phyloP scores from a whole-genome alignment of 2,329 filamentous ascomycete species.

The Byssoonygena ceratinophila region DNA sequence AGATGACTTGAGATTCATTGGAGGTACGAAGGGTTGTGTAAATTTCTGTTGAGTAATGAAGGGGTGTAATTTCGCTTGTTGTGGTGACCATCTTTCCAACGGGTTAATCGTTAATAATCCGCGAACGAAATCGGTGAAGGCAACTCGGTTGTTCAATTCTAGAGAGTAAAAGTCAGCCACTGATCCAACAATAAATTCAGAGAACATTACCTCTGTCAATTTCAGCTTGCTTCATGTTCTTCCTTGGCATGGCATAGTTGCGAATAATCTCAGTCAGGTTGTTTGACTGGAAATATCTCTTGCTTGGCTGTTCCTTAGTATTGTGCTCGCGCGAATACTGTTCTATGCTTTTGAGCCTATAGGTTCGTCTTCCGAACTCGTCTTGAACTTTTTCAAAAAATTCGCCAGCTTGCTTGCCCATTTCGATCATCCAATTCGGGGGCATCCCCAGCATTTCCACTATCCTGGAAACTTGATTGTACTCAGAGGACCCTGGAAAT shows the following conservation, averaged over 20 bases:
- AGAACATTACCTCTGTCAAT: slow-evolving; percentile 72
- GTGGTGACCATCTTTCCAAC: slow-evolving; percentile 91
- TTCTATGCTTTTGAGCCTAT: slow-evolving; percentile 92
- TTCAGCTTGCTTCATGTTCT: slow-evolving; percentile 98
- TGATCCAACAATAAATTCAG: background rate
- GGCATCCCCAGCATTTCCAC: slow-evolving; percentile 96
- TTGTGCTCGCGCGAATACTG: slow-evolving; percentile 92
- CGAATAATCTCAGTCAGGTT: slow-evolving; percentile 95
- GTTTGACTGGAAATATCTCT: slow-evolving; percentile 96
- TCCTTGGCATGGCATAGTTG: slow-evolving; percentile 93
- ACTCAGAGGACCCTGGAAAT: slow-evolving; percentile 95
- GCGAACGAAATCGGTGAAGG: slow-evolving; percentile 96
- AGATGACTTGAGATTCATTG: slow-evolving; percentile 88
- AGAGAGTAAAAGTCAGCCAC: slow-evolving; percentile 20
- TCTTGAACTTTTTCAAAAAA: slow-evolving; percentile 92
- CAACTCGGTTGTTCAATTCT: slow-evolving; percentile 98
- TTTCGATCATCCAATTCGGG: slow-evolving; percentile 97
- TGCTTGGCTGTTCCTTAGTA: slow-evolving; percentile 97
- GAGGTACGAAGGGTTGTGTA: slow-evolving; percentile 88
- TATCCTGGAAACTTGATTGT: slow-evolving; percentile 94
- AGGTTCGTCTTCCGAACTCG: slow-evolving; percentile 83
- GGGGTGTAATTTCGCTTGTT: slow-evolving; percentile 92
- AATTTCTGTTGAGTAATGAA: slow-evolving; percentile 99
- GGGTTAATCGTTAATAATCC: slow-evolving; percentile 90
- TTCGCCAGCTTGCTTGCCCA: slow-evolving; percentile 93